Conservation (phyloP, 306 rosid species). For the Prunus padus region DNA sequence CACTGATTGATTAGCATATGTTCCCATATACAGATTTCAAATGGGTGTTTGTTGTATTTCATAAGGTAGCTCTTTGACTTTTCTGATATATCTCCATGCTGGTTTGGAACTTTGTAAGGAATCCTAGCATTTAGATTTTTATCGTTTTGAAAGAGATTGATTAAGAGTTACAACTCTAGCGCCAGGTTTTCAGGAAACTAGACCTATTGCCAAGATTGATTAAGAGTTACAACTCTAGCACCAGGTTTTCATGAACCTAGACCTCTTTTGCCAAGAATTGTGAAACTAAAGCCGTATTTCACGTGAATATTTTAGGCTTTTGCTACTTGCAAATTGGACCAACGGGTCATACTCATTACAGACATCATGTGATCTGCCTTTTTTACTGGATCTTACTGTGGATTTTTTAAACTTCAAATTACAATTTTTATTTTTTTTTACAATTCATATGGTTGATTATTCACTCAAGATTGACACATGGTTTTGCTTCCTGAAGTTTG, state of each 20-base stretch:
- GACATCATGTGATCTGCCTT: not conserved
- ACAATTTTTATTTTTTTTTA: not conserved
- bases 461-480: slow-evolving; percentile 12
- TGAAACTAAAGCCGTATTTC: not conserved
- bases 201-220: not conserved
- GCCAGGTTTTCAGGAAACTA: not conserved
- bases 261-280: not conserved
- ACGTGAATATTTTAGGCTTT: not conserved
- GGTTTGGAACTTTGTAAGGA: not conserved
- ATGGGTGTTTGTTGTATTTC: too few relatives aligned
- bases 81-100: slow-evolving; percentile 1
- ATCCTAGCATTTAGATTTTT: not conserved
- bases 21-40: too few relatives aligned
- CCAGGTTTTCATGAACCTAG: not conserved
- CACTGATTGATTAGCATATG: slow-evolving; percentile 6
- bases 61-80: not conserved
- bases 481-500: not conserved
- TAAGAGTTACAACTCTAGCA: not conserved
- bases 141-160: not conserved
- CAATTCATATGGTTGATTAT: slow-evolving; percentile 5
- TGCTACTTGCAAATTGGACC: not conserved
- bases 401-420: slow-evolving; percentile 2
- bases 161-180: not conserved
- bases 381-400: not conserved
- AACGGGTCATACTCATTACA: not conserved